Conservation (phyloP, 179 eudicot genomes). For the Dionaea muscipula region DNA sequence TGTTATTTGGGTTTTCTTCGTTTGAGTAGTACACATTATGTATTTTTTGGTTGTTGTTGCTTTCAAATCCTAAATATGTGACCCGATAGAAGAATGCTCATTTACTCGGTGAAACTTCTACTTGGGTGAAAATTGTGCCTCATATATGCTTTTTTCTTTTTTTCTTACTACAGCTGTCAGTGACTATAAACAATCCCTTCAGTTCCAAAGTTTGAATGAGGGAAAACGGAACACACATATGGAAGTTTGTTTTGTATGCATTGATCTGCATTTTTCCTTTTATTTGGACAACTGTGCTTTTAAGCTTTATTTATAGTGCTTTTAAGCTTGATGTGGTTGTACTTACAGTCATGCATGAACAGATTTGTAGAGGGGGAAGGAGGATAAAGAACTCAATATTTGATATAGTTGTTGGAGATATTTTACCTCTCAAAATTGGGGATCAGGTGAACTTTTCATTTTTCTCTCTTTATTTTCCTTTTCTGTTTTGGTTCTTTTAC, state of each 20-base stretch:
- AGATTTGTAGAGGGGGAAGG: conserved; percentile 82
- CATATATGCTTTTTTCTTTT: neutral
- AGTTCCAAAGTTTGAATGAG: conserved; percentile 69
- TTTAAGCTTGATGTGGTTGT: neutral
- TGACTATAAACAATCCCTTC: conserved; percentile 83
- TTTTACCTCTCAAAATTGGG: conserved; percentile 77
- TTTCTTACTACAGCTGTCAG: conserved; percentile 48
- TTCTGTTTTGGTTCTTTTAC: neutral
- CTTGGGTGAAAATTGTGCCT: neutral
- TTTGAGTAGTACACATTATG: no score
- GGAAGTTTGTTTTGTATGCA: conserved; percentile 41
- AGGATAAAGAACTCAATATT: conserved; percentile 61
- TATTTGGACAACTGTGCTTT: neutral
- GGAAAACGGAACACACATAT: conserved; percentile 86
- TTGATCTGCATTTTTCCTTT: neutral
- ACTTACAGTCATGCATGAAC: conserved; percentile 7
- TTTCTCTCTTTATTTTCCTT: neutral
- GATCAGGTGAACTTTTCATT: conserved; percentile 49
- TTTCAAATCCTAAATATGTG: no score
- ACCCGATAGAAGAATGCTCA: no score
- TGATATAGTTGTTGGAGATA: conserved; percentile 91
- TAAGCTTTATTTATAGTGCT: neutral
- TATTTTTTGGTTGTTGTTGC: no score
- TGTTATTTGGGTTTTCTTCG: no score
- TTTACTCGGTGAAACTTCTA: no score